phyloP scores from a whole-genome alignment of 1,139 yeast species.

The Blastobotrys arbuscula region DNA sequence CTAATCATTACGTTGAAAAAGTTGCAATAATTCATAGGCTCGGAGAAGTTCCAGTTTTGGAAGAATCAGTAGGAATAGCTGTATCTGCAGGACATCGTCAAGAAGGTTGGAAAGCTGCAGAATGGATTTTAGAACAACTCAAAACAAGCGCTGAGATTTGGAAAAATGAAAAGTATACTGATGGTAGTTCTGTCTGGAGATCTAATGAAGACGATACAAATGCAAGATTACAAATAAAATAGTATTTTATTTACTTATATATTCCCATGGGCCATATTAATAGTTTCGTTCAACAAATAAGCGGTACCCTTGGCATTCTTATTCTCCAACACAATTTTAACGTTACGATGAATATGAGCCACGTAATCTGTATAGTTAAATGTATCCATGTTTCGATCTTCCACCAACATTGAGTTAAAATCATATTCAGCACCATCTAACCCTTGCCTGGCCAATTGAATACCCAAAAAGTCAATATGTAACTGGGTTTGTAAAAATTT shows the following conservation, averaged over 20 bases:
- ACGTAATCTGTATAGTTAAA: conserved; percentile 31
- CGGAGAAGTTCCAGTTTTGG: conserved; percentile 43
- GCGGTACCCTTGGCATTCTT: conserved; percentile 18
- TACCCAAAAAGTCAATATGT: conserved; percentile 42
- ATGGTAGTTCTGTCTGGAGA: conserved; percentile 39
- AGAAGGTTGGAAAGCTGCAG: conserved; percentile 44
- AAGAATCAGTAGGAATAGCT: conserved; percentile 42
- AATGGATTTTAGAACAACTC: conserved; percentile 40
- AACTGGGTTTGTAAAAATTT: conserved; percentile 42
- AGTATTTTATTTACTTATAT: background rate
- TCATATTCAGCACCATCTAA: conserved; percentile 57
- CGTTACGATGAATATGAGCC: conserved; percentile 31
- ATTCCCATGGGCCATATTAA: conserved; percentile 19
- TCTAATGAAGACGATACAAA: conserved; percentile 25
- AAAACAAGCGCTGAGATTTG: conserved; percentile 44
- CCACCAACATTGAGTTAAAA: conserved; percentile 59
- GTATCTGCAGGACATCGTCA: conserved; percentile 44
- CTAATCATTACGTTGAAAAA: conserved; percentile 28
- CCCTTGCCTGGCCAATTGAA: conserved; percentile 62
- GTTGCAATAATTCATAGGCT: conserved; percentile 41
- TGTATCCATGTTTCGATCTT: conserved; percentile 52
- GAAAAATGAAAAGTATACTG: conserved; percentile 42
- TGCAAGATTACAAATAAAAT: background rate
- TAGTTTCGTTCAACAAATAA: conserved; percentile 17
- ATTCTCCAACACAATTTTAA: conserved; percentile 28